These are phyloP conservation scores for Phytopythium mirpurense DNA, from an alignment of 352 stramenopile species.

Conservation along the genomic window DNA sequence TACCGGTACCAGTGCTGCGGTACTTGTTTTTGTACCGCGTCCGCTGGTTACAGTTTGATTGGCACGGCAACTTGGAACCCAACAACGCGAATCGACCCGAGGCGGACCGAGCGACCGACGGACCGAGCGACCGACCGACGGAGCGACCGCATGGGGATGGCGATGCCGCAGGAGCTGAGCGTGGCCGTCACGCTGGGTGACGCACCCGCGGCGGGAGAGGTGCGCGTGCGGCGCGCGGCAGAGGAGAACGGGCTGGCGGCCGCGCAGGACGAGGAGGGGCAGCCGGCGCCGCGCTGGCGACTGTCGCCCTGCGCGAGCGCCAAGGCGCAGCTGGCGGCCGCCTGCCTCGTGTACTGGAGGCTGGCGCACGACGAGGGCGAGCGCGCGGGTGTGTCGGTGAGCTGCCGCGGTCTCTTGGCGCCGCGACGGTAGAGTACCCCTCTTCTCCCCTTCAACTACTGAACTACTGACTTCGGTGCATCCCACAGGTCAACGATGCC, in stretches of 20 bases:
- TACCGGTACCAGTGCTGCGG: too few relatives aligned
- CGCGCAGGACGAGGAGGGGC: constrained; percentile 6
- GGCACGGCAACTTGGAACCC: constrained; percentile 5
- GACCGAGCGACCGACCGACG: neutral
- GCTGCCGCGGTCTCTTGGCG: neutral
- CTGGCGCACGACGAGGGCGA: constrained; percentile 18
- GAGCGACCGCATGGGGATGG: constrained; percentile 24
- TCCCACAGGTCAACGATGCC: constrained; percentile 16
- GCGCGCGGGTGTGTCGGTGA: constrained; percentile 16
- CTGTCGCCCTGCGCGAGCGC: constrained; percentile 25
- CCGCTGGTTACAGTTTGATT: too few relatives aligned
- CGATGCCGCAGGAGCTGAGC: constrained; percentile 18
- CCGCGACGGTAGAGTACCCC: neutral
- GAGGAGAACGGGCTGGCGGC: constrained; percentile 15
- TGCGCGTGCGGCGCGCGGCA: constrained; percentile 22
- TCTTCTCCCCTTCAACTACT: neutral
- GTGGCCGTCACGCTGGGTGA: constrained; percentile 17
- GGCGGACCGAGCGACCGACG: neutral
- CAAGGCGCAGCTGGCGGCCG: constrained; percentile 44
- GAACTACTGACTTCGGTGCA: too few relatives aligned
- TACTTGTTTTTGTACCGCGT: too few relatives aligned
- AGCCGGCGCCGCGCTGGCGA: constrained; percentile 14
- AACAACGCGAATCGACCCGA: neutral
- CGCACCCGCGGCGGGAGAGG: constrained; percentile 9
- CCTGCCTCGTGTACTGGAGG: constrained; percentile 47